Base-by-base conservation (phyloP, 129 eudicot genomes). In the Tagetes erecta region DNA sequence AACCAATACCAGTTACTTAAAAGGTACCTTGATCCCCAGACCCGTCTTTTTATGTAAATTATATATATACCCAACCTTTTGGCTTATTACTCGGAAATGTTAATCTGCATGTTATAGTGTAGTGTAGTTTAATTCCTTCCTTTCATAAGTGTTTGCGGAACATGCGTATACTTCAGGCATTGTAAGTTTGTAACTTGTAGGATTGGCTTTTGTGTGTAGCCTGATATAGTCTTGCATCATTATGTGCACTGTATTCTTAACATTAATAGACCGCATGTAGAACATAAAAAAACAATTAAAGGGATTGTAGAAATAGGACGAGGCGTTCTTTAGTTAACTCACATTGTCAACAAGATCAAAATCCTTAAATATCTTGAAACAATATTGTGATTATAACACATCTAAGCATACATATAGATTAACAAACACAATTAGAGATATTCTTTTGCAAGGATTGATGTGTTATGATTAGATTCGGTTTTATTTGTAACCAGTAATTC, bases 61-160 rank as follows among this genome's bases (percentile, higher is more conserved):
- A 51, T 78, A 51, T 12, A 37, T 64, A 69, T 72, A 79, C 68
- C 36, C 10, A 12, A n/a, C 66, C 40, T 79, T 72, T 64, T 55
- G 74, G 67, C 41, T 12, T 72, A 34, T 71, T 44, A 79, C 36
- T 79, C 64, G 67, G 68, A 79, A 78, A 55, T 79, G 83, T 72
- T 62, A 60, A 30, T 57, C 62, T 70, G 63, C 71, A 62, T 74
- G 78, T 60, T 73, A 52, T 74, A 74, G 65, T 64, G 53, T 64
- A 50, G 55, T 64, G 36, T 74, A 62, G 69, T 13, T 20, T 38
- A 12, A 33, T 75, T 62, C 31, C 40, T 58, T 70, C 6, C 44
- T 52, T 12, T 50, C 13, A 3, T 38, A 4, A 13, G 73, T n/a
- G 74, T 66, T 52, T 64, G 35, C 53, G 36, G 73, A 66, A 30